Base-by-base conservation (phyloP, 2,329 filamentous ascomycete genomes). In the Raffaelea deltoideospora region DNA sequence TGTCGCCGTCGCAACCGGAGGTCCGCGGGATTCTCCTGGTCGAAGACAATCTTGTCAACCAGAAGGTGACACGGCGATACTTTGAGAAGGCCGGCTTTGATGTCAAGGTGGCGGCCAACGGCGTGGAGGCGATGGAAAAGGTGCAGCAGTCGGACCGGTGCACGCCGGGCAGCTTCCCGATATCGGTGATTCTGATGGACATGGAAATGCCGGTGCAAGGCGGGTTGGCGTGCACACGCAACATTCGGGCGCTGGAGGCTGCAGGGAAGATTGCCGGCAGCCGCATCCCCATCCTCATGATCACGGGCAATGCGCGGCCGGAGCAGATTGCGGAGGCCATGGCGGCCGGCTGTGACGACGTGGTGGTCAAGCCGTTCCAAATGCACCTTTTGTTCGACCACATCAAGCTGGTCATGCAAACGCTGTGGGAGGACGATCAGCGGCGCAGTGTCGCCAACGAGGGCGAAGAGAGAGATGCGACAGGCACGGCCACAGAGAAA, bases 201-300 rank as follows among this genome's bases (percentile, higher is more conserved):
- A 73, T 81, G 46, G 76, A 83, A 49, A 83, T 84, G 79, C 79
- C 79, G 2, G 57, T 82, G 14, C 78, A 79, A 63, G 76, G 83
- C 45, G 79, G 79, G 0, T 57, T 79, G 39, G 72, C 73, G 2
- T 79, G 77, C 49, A 77, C 76, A 11, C 63, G 64, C 23, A 63
- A 65, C 31, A 81, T 85, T 38, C 65, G 79, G 14, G 63, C 72
- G 42, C 53, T 79, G 38, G 74, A 81, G 51, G 55, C 54, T 29
- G 54, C 62, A 24, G 69, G 69, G 9, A 61, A 61, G 41, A 58
- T 78, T 4, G 56, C 52, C 13, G 63, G 63, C 14, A 65, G 67
- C 3, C 47, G 64, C 39, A 64, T 79, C 15, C 73, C 74, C 6
- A 75, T 78, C 47, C 75, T 79, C 43, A 74, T 72, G 9, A 72